Evolutionary conservation across 2,329 filamentous ascomycete species (phyloP), one percentile per base, ranked within the genome.

Genomic region (Periconia digitata): DNA sequence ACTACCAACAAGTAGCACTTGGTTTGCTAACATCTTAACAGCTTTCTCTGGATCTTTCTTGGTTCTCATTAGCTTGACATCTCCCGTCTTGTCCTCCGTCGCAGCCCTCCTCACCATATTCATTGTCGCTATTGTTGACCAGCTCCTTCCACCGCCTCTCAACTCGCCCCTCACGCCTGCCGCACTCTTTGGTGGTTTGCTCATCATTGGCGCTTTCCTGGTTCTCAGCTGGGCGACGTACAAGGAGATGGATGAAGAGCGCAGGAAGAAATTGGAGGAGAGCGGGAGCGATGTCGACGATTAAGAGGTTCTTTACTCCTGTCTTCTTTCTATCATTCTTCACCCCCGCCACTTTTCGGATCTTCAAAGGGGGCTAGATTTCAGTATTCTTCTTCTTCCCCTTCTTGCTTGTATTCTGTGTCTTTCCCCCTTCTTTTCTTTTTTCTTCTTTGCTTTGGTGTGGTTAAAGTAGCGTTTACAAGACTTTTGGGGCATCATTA

Each of bases 91-190:
- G 4, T 92, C 87, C 49, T 95, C 89, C 16, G 94, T 99, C 10
- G 94, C 94, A 1, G 90, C 92, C 2, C 82, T 99, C 6, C 79
- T 99, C 40, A 99, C 94, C 18, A 99, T 99, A 58, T 97, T 99
- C 78, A 84, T 97, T 51, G 94, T 99, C 6, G 94, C 92, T 1
- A 77, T 97, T 23, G 89, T 89, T 46, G 94, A 99, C 72, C 95
- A 94, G 85, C 68, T 92, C 47, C 78, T 92, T 37, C 95, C 90
- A 0, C 74, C 75, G 4, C 77, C 77, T 2, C 64, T 79, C n/a
- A 90, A 92, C 42, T 80, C 87, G 59, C 83, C 87, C 0, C 77
- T 96, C 17, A 88, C 85, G 43, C 74, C 79, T 3, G 88, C 91
- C 0, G 89, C 92, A 3, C 79, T 97, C 12, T 64, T 84, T 0